These are phyloP conservation scores for Asclepias syriaca DNA, from an alignment of 257 asterid genomes.

Conservation along the genomic window DNA sequence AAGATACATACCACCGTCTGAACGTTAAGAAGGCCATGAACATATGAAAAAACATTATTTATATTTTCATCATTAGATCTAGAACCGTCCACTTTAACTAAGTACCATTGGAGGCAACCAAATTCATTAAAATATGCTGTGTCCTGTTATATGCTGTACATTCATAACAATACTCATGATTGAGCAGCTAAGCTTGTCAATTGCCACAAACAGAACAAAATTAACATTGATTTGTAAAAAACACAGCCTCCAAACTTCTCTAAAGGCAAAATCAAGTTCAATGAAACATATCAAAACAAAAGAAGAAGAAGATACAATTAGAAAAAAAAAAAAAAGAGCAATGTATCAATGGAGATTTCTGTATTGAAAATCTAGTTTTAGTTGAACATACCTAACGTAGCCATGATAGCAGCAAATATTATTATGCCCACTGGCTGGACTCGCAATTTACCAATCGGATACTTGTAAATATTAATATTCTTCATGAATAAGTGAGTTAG, in stretches of 20 bases:
- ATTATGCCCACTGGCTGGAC: constrained; percentile 96
- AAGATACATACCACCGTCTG: constrained; percentile 1
- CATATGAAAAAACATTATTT: background rate
- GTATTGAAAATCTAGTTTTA: background rate
- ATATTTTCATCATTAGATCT: background rate
- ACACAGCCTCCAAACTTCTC: background rate
- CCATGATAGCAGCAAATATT: constrained; percentile 90
- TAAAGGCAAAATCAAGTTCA: background rate
- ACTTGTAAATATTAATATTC: constrained; percentile 68
- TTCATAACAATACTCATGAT: background rate
- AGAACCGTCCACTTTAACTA: background rate
- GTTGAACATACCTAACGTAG: constrained; percentile 68
- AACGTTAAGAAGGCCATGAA: background rate
- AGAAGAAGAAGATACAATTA: constrained; percentile 5
- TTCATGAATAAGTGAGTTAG: constrained; percentile 81
- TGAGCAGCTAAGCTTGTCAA: background rate
- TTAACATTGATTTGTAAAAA: background rate
- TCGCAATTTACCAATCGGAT: constrained; percentile 92
- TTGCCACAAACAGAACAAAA: background rate
- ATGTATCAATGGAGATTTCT: background rate
- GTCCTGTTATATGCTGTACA: background rate
- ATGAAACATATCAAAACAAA: background rate
- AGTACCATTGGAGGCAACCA: background rate
- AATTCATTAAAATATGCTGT: background rate
- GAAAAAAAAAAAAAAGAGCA: too few species aligned